phyloP scores from a whole-genome alignment of 192 early-diverging fungal species.

The Podila clonocystis region DNA sequence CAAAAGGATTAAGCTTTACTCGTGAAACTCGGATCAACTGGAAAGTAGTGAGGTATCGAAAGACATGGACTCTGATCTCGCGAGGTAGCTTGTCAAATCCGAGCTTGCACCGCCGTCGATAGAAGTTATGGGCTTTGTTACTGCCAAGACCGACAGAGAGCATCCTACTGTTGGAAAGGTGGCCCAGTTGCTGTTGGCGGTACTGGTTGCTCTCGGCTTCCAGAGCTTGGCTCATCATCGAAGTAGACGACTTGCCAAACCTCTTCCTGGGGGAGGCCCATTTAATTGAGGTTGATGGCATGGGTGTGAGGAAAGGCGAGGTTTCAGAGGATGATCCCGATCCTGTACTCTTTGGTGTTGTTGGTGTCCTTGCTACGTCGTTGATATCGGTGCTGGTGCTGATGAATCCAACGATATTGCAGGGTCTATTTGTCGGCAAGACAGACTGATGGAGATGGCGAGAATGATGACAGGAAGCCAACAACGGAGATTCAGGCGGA shows the following conservation, averaged over 20 bases:
- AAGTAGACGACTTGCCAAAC: not conserved
- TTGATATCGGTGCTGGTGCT: too few species aligned
- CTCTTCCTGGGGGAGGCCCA: constrained; percentile 20
- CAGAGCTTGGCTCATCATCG: not conserved
- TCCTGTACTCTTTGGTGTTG: too few species aligned
- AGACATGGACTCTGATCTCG: constrained; percentile 37
- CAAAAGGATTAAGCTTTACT: constrained; percentile 5
- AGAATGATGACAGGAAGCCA: not conserved
- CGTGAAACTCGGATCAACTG: constrained; percentile 36
- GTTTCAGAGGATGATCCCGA: not conserved
- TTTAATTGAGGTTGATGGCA: constrained; percentile 22
- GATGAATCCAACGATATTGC: too few species aligned
- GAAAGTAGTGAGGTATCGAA: constrained; percentile 40
- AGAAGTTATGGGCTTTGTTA: not conserved
- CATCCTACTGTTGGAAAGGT: not conserved
- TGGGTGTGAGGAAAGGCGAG: constrained; percentile 12
- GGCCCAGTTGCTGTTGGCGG: not conserved
- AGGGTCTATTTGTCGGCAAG: too few species aligned
- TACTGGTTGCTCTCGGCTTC: constrained; percentile 5
- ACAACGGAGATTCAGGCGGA: too few species aligned
- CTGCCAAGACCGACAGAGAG: not conserved
- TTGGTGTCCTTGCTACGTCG: too few species aligned
- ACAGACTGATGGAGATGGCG: not conserved
- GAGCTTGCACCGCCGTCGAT: constrained; percentile 3
- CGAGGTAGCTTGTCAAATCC: constrained; percentile 29